phyloP scores from a whole-genome alignment of 129 eudicot species.

The Cynara cardunculus region DNA sequence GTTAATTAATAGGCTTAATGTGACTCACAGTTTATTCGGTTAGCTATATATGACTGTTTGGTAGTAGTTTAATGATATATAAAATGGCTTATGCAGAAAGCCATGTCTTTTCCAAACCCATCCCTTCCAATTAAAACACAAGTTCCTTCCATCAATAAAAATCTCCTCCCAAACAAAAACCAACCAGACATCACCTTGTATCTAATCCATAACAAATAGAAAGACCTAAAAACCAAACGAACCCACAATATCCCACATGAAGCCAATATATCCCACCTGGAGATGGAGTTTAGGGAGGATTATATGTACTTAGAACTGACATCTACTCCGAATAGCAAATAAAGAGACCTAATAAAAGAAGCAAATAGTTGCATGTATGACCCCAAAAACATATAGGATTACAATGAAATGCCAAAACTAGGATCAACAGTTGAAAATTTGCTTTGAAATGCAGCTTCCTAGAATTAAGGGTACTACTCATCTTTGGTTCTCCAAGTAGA shows the following conservation, averaged over 20 bases:
- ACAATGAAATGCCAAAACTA: constrained; percentile 29
- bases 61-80: no score
- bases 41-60: no score
- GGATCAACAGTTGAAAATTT: not conserved
- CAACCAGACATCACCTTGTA: no score
- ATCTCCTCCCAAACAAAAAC: no score
- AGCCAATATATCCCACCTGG: not conserved
- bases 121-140: no score
- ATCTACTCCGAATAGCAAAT: not conserved
- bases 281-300: not conserved
- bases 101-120: no score
- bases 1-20: no score
- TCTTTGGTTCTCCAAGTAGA: not conserved
- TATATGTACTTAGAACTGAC: not conserved
- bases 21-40: no score
- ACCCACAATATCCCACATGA: no score
- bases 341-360: not conserved
- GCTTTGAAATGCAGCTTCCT: not conserved
- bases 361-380: constrained; percentile 8
- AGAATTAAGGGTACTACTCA: not conserved
- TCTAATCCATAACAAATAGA: no score
- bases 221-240: not conserved
- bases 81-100: no score
- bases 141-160: no score
- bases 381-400: constrained; percentile 14